Conservation (phyloP, 768 basidiomycete species). For the Suillus placidus region DNA sequence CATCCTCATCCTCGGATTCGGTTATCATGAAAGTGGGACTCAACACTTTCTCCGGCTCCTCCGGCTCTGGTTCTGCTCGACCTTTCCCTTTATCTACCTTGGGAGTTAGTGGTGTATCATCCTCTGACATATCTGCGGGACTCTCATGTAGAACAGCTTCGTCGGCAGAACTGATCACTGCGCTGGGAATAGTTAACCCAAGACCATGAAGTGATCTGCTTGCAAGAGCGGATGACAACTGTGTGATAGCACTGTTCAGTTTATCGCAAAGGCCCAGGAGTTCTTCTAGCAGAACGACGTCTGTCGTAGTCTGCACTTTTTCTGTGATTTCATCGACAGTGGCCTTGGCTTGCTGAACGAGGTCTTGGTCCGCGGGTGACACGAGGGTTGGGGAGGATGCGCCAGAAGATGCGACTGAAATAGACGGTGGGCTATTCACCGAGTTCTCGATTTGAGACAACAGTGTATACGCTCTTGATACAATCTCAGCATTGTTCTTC, state of each 20-base stretch:
- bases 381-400: neutral
- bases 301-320: conserved; percentile 56
- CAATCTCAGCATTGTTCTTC: conserved; percentile 8
- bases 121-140: conserved; percentile 12
- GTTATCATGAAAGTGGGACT: conserved; percentile 62
- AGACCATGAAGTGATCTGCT: conserved; percentile 48
- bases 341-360: conserved; percentile 53
- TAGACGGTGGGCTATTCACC: conserved; percentile 8
- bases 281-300: conserved; percentile 64
- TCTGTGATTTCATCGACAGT: conserved; percentile 53
- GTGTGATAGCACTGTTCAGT: conserved; percentile 58
- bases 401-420: conserved; percentile 9
- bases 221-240: conserved; percentile 41
- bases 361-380: conserved; percentile 34
- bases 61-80: conserved; percentile 67
- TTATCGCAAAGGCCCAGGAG: conserved; percentile 74
- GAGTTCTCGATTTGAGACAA: conserved; percentile 42
- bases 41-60: conserved; percentile 70
- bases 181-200: conserved; percentile 41
- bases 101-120: conserved; percentile 53
- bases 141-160: conserved; percentile 27
- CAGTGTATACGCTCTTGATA: conserved; percentile 44
- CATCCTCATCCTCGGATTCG: conserved; percentile 57
- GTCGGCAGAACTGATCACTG: conserved; percentile 28
- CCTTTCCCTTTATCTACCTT: conserved; percentile 80